Conservation (phyloP, 1,139 yeast genomes). For the Yamadazyma jaroonii region DNA sequence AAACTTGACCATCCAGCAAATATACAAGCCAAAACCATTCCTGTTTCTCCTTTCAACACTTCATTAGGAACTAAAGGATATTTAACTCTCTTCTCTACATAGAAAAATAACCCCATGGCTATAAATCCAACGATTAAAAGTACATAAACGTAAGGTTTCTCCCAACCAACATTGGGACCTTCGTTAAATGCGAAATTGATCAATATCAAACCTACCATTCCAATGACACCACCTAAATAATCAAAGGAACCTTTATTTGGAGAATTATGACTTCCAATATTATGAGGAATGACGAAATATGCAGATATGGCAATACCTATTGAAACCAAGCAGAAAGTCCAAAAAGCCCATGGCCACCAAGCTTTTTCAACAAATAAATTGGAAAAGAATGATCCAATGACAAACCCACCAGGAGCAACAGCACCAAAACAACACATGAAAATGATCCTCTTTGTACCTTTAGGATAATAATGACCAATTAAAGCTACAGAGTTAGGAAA, state of each 20-base stretch:
- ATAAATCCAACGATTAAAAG: constrained; percentile 48
- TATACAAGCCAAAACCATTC: constrained; percentile 46
- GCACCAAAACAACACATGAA: constrained; percentile 54
- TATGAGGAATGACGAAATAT: constrained; percentile 41
- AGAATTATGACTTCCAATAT: constrained; percentile 21
- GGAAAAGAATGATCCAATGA: constrained; percentile 47
- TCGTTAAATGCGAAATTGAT: constrained; percentile 62
- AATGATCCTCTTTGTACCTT: constrained; percentile 36
- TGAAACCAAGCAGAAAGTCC: constrained; percentile 42
- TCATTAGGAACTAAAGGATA: constrained; percentile 49
- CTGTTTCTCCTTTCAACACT: constrained; percentile 39
- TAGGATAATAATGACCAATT: constrained; percentile 50
- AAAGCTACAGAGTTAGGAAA: constrained; percentile 59
- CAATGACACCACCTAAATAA: constrained; percentile 33
- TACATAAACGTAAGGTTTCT: constrained; percentile 45
- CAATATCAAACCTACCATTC: constrained; percentile 42
- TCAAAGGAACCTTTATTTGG: constrained; percentile 33
- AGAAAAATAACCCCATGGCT: constrained; percentile 31
- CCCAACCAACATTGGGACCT: constrained; percentile 63
- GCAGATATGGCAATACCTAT: constrained; percentile 27
- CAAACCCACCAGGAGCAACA: constrained; percentile 58
- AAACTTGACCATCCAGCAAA: constrained; percentile 62
- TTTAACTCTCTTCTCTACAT: constrained; percentile 30
- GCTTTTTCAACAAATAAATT: constrained; percentile 39
- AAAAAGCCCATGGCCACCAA: constrained; percentile 61